Base-by-base conservation (phyloP, 2,329 filamentous ascomycete genomes). In the Orbilia ellipsospora region DNA sequence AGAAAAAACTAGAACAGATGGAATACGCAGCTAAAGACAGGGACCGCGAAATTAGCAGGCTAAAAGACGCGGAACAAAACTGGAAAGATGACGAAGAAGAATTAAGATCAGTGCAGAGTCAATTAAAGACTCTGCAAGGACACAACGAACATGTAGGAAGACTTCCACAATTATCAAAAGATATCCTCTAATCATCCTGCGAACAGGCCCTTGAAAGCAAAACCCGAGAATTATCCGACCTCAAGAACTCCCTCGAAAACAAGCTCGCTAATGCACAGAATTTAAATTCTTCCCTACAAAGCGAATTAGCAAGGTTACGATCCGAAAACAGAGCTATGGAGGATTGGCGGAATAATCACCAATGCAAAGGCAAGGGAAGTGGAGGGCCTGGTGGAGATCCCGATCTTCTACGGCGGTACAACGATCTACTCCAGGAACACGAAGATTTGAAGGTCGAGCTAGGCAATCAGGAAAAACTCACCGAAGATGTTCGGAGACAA, bases 401-500 rank as follows among this genome's bases (percentile, higher is more conserved):
- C 1, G 88, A 90, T 56, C 83, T 90, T 73, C 86, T 88, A 80
- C 85, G 84, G 54, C 90, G 92, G 80, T 86, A 85, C 77, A 82
- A 85, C 40, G 82, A 84, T 26, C 81, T 88, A n/a, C 85, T 89
- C 78, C 83, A 83, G 56, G 84, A 88, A 73, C 92, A 97, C 79
- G 86, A 90, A 68, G 87, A 88, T 51, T 83, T 94, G 20, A 88
- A 90, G 77, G 82, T 83, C 42, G 87, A 90, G 31, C 83, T 94
- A 20, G 84, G 85, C 62, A 87, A 94, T 77, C 94, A 98, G 81
- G 90, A 93, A 78, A 56, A 73, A 54, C 66, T 95, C 1, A 96
- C 93, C 0, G 91, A 96, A 76, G 92, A 97, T 80, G 95, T 97
- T 36, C 89, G 92, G 23, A 88, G 87, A 65, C 92, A 97, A 83